A percentile compares a stretch with the other conserved stretches of the same genome.
Conservation (phyloP, 805 yeast genomes). For the Ogataea minuta region DNA sequence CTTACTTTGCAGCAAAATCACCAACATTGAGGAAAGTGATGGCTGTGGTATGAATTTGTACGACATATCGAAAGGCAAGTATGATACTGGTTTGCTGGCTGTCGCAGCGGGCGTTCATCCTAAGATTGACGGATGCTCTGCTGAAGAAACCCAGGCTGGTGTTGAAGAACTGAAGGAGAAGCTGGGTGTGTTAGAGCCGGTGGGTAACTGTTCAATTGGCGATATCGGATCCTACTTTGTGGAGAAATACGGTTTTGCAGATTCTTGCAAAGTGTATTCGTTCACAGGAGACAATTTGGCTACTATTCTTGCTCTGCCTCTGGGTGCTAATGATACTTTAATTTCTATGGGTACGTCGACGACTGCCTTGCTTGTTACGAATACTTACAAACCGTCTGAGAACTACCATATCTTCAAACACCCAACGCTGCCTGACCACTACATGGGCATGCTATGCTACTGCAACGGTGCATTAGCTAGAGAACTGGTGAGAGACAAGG, state of each 20-base stretch:
- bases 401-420: constrained; percentile 85
- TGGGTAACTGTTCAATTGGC: constrained; percentile 50
- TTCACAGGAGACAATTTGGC: constrained; percentile 93
- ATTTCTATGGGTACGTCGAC: constrained; percentile 91
- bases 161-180: constrained; percentile 45
- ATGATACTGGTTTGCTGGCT: constrained; percentile 55
- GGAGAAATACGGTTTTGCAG: constrained; percentile 58
- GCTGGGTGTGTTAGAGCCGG: constrained; percentile 52
- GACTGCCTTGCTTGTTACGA: constrained; percentile 78
- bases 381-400: constrained; percentile 71
- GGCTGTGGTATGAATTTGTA: constrained; percentile 93
- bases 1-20: constrained; percentile 60
- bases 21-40: constrained; percentile 75
- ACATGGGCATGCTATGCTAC: constrained; percentile 95
- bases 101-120: constrained; percentile 53
- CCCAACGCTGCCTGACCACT: constrained; percentile 72
- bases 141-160: constrained; percentile 29
- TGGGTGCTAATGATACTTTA: constrained; percentile 70
- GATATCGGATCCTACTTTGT: constrained; percentile 58
- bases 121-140: constrained; percentile 37
- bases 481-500: constrained; percentile 64
- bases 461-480: constrained; percentile 89
- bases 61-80: constrained; percentile 58
- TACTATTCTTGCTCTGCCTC: constrained; percentile 78
- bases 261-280: constrained; percentile 60